A percentile compares a stretch with the other conserved stretches of the same genome.
Evolutionary conservation across 2,329 filamentous ascomycete genomes (phyloP).

Genomic region (Epichloe typhina): DNA sequence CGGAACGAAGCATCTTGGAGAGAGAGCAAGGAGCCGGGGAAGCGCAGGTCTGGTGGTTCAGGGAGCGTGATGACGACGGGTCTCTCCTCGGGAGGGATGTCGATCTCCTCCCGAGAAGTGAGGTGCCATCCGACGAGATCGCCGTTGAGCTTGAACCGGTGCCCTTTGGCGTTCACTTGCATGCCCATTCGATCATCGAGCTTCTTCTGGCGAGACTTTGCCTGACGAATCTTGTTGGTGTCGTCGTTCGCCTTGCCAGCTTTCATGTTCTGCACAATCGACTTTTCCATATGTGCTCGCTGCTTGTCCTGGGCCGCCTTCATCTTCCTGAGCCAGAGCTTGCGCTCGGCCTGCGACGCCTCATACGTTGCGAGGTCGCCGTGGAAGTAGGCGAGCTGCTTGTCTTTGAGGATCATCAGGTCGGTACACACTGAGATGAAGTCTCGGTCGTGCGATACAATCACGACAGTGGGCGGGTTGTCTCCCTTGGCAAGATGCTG

Average conservation of each 20-base stretch:
- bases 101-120: constrained; percentile 51
- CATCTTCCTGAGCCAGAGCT: constrained; percentile 57
- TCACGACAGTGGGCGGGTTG: constrained; percentile 51
- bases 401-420: constrained; percentile 61
- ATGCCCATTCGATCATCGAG: constrained; percentile 71
- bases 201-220: constrained; percentile 73
- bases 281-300: constrained; percentile 66
- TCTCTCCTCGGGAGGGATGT: constrained; percentile 51
- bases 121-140: constrained; percentile 53
- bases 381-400: constrained; percentile 58
- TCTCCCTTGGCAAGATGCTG: constrained; percentile 37
- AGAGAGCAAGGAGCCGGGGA: constrained; percentile 60
- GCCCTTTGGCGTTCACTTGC: constrained; percentile 57
- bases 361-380: constrained; percentile 65
- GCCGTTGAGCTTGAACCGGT: constrained; percentile 68
- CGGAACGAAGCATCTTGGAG: constrained; percentile 56
- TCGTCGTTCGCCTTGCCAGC: constrained; percentile 67
- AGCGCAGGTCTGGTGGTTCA: constrained; percentile 54
- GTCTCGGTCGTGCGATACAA: constrained; percentile 76
- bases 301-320: constrained; percentile 73
- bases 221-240: constrained; percentile 75
- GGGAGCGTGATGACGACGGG: constrained; percentile 45
- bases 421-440: constrained; percentile 70
- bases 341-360: constrained; percentile 51
- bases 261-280: constrained; percentile 60